Conservation (phyloP, 305 asterid species). For the Withania somnifera region DNA sequence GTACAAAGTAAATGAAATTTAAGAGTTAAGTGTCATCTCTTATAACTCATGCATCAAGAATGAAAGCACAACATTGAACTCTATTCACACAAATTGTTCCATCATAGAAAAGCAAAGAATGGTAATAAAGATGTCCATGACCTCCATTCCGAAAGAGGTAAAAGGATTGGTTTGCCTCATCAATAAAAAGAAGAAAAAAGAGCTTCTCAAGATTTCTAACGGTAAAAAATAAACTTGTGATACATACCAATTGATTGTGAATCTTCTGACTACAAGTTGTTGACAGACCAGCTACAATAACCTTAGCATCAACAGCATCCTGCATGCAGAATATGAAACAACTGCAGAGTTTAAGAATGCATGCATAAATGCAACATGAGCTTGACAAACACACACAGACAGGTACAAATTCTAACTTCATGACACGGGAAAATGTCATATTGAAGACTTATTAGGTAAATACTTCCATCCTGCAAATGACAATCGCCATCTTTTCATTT, state of each 20-base stretch:
- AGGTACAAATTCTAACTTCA: background rate
- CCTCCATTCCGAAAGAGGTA: background rate
- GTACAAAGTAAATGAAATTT: background rate
- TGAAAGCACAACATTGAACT: background rate
- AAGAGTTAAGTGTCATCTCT: background rate
- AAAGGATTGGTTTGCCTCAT: background rate
- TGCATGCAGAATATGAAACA: slow-evolving; percentile 8
- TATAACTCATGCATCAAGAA: background rate
- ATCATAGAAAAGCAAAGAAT: background rate
- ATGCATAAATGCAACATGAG: background rate
- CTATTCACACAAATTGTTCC: background rate
- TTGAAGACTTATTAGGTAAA: background rate
- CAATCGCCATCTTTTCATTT: background rate
- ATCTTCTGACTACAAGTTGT: slow-evolving; percentile 98
- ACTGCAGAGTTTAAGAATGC: background rate
- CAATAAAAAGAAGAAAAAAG: background rate
- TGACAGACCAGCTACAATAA: slow-evolving; percentile 84
- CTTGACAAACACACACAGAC: background rate
- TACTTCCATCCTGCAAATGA: background rate
- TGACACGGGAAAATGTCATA: background rate
- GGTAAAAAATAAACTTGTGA: background rate
- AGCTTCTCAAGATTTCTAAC: background rate
- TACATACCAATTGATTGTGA: slow-evolving; percentile 84
- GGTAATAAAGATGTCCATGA: background rate
- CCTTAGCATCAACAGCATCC: slow-evolving; percentile 72